Base-by-base conservation (phyloP, 2,329 filamentous ascomycete species). In the Microsporum audouinii region DNA sequence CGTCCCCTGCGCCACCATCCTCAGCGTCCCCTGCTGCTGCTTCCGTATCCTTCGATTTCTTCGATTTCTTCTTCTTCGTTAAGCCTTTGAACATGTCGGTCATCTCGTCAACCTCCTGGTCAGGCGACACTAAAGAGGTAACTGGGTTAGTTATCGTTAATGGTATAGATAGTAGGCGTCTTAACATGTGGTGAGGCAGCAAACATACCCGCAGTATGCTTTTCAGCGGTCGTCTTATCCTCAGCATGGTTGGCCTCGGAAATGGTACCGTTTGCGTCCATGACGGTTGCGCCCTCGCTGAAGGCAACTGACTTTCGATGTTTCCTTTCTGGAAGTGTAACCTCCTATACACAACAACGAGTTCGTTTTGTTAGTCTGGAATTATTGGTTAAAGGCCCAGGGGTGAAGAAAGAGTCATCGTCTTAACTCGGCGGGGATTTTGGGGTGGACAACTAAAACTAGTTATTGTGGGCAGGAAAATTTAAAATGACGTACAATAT, bases 281-380 rank as follows among this genome's bases (percentile, higher is more conserved):
- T 91, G 70, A 96, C 85, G 67, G 88, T 83, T 69, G 89, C 84
- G 71, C 89, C 89, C 76, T 94, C 88, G 73, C 87, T 91, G 76
- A 97, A 97, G 66, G 91, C 87, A 71, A 97, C 92, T 55, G 90
- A 95, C 79, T 97, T 96, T 78, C 91, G 88, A 71, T 87, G 85
- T 76, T 88, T 91, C 39, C 59, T 65, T 41, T 65, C 63, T 36
- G 63, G 63, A 49, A 65, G 27, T 14, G 61, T 51, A 59, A 76
- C 72, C 70, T 78, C 75, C 77, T 79, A 64, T 61, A 62, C 55
- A 59, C 62, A 64, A 63, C 60, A 66, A 31, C 10, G 45, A 29
- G 23, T 33, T 8, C 14, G 14, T 67, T 49, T 61, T 66, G 62
- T 73, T 72, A 63, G 62, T 34, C 45, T 34, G 51, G 2, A 17